Conservation (phyloP, 352 stramenopile genomes). For the Pythium insidiosum region DNA sequence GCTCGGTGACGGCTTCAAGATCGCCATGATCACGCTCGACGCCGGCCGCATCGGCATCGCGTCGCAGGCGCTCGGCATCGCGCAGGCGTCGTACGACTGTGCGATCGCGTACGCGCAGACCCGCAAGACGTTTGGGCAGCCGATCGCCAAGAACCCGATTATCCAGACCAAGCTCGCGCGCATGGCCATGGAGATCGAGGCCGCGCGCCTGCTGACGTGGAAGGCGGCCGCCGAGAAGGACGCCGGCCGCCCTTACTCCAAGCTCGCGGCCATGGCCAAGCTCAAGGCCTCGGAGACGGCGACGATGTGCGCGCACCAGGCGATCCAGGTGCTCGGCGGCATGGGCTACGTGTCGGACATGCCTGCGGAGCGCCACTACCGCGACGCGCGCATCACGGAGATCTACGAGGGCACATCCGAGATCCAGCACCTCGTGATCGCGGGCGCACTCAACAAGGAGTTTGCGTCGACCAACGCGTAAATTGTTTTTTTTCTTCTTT, state of each 20-base stretch:
- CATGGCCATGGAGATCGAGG: constrained; percentile 91
- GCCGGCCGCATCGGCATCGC: constrained; percentile 94
- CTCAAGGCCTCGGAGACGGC: constrained; percentile 93
- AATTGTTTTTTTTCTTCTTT: too few species aligned
- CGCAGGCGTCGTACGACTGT: constrained; percentile 93
- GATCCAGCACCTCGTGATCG: constrained; percentile 96
- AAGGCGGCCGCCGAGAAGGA: constrained; percentile 91
- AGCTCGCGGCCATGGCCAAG: constrained; percentile 96
- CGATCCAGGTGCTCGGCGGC: constrained; percentile 93
- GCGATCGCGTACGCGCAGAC: constrained; percentile 94
- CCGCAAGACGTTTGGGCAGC: constrained; percentile 91
- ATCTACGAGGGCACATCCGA: constrained; percentile 98
- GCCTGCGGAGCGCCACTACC: constrained; percentile 95
- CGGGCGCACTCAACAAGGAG: constrained; percentile 93
- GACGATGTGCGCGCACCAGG: constrained; percentile 94
- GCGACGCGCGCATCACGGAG: constrained; percentile 95
- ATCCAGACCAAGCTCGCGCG: constrained; percentile 91
- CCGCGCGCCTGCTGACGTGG: constrained; percentile 92
- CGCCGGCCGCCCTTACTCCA: constrained; percentile 82
- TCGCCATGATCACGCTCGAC: constrained; percentile 90
- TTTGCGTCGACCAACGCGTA: too few species aligned
- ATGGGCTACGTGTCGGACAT: constrained; percentile 97
- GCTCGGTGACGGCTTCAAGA: constrained; percentile 86
- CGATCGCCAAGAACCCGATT: constrained; percentile 85
- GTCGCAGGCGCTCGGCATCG: constrained; percentile 93